Evolutionary conservation across 192 early-diverging fungal species (phyloP), one percentile per base, ranked within the genome.

Genomic region (Powellomyces hirtus): DNA sequence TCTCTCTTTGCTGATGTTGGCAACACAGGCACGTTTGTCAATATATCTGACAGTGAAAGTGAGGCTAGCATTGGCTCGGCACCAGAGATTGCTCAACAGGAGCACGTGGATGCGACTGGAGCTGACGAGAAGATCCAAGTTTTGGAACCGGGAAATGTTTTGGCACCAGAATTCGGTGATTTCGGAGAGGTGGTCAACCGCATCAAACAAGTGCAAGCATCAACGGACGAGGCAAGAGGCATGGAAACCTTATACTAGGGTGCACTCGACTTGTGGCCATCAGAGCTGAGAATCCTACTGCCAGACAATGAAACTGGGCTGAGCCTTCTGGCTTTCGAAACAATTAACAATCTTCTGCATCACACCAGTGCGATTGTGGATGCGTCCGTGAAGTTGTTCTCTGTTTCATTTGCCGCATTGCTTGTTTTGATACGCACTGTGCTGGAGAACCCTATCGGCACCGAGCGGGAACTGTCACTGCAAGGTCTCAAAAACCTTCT

Each of bases 301-400:
- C 51, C 11, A 18, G 55, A 57, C 4, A 57, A 57, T 29, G 55
- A 27, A 29, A 57, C 55, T 14, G 55, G 55, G 30, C 55, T 57
- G 24, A 31, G 33, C 24, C 24, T 57, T 57, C 55, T 57, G 26
- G 24, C 55, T 31, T 30, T 30, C 33, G 26, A 4, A 29, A 57
- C 51, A 8, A 53, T 53, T 22, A 27, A 53, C 18, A 53, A 53
- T 8, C 11, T 53, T 22, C 8, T 16, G 51, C 8, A 53, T 24
- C 51, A 53, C 18, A 8, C 18, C 18, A 11, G 10, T 8, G 40
- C 10, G 18, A 8, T 42, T 18, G 40, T 42, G 10, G 18, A 8
- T 42, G 40, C 40, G 18, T 8, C 40, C 8, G 40, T 18, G 40
- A 42, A 42, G 8, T 8, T 18, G 10, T 8, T 42, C 8, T 42